Conservation (phyloP, 495 filamentous ascomycete species). For the Pyrenula massariospora region DNA sequence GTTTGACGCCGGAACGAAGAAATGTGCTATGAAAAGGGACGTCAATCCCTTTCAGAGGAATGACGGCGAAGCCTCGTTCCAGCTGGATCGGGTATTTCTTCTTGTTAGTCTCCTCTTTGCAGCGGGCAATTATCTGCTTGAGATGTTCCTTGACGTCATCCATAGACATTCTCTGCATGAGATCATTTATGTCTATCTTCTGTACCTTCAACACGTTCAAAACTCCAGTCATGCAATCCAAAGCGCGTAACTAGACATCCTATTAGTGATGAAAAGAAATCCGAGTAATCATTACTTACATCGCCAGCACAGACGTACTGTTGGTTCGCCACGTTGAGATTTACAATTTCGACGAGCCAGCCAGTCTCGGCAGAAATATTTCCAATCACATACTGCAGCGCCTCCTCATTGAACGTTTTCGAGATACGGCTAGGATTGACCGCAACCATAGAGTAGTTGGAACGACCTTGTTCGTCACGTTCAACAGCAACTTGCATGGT, state of each 20-base stretch:
- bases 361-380: conserved; percentile 83
- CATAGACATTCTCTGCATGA: conserved; percentile 74
- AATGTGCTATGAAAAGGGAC: conserved; percentile 99
- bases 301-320: conserved; percentile 98
- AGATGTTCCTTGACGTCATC: conserved; percentile 74
- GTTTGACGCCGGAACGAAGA: conserved; percentile 93
- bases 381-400: conserved; percentile 87
- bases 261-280: conserved; percentile 15
- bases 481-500: conserved; percentile 99
- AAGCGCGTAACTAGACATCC: conserved; percentile 55
- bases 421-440: conserved; percentile 96
- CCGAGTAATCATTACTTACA: conserved; percentile 17
- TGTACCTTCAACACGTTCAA: conserved; percentile 90
- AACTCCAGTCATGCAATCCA: conserved; percentile 86
- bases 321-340: conserved; percentile 97
- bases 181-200: conserved; percentile 88
- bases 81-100: conserved; percentile 83
- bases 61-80: conserved; percentile 91
- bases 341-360: conserved; percentile 97
- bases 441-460: conserved; percentile 97
- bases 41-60: conserved; percentile 92
- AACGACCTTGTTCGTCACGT: conserved; percentile 81
- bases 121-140: conserved; percentile 74
- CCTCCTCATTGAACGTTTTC: conserved; percentile 95
- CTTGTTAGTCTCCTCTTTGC: conserved; percentile 68